phyloP scores from a whole-genome alignment of 2,329 filamentous ascomycete species.

The Cercospora sp. region DNA sequence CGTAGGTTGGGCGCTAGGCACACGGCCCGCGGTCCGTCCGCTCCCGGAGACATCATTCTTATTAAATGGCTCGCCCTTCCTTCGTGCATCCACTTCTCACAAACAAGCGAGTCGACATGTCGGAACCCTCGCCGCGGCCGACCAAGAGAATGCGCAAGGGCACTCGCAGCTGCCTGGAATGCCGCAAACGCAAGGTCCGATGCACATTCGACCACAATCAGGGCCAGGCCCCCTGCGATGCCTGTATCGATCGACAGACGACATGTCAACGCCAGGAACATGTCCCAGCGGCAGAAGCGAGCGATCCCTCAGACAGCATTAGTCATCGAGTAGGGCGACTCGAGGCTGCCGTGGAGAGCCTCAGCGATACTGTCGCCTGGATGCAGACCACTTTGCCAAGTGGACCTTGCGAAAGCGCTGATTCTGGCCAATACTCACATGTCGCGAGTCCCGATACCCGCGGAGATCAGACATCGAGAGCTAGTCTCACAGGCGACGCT shows the following conservation, averaged over 20 bases:
- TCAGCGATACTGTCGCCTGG: background rate
- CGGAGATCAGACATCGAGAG: background rate
- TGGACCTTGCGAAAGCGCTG: background rate
- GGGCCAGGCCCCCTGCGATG: background rate
- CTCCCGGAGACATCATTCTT: background rate
- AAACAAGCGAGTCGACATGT: constrained; percentile 26
- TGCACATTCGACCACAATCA: background rate
- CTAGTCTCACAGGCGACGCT: background rate
- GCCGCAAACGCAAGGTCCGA: constrained; percentile 7
- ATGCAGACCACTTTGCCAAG: background rate
- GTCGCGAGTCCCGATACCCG: background rate
- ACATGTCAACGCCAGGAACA: background rate
- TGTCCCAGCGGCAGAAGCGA: background rate
- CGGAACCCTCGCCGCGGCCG: background rate
- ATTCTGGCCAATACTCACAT: background rate
- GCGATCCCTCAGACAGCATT: background rate
- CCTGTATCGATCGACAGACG: background rate
- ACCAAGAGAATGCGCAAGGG: constrained; percentile 32
- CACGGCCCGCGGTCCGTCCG: background rate
- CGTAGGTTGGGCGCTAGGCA: background rate
- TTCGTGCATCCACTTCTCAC: background rate
- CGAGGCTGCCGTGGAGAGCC: background rate
- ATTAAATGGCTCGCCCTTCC: background rate
- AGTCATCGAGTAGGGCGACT: background rate
- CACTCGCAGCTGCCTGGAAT: constrained; percentile 36